These are phyloP conservation scores for Fomitopsis palustris DNA, from an alignment of 1,284 basidiomycete species.

Conservation along the genomic window DNA sequence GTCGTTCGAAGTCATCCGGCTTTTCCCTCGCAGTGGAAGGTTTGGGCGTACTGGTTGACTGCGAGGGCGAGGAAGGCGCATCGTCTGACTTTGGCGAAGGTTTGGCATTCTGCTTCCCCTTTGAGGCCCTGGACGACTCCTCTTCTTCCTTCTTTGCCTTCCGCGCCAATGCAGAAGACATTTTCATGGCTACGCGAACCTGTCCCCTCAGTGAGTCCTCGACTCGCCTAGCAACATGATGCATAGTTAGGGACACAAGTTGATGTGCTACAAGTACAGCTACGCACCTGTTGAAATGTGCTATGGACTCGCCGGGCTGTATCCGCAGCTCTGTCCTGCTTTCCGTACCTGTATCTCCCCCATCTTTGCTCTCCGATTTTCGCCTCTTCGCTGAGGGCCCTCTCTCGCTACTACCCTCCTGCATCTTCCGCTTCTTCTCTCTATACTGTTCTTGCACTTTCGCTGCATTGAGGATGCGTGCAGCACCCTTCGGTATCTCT, in stretches of 20 bases:
- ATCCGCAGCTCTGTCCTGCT: slow-evolving; percentile 39
- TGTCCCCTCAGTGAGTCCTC: slow-evolving; percentile 65
- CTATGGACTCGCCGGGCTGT: slow-evolving; percentile 63
- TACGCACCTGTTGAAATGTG: slow-evolving; percentile 69
- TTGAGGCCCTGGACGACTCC: slow-evolving; percentile 13
- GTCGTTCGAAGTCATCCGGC: slow-evolving; percentile 52
- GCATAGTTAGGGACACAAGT: neutral
- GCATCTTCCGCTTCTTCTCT: slow-evolving; percentile 40
- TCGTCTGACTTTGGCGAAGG: neutral
- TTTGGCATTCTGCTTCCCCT: slow-evolving; percentile 19
- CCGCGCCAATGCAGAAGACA: slow-evolving; percentile 49
- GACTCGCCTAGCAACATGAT: slow-evolving; percentile 47
- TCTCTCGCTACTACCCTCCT: slow-evolving; percentile 30
- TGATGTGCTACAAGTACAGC: slow-evolving; percentile 1
- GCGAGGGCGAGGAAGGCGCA: neutral
- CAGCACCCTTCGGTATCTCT: slow-evolving; percentile 61
- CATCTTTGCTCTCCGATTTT: slow-evolving; percentile 14
- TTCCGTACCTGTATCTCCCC: slow-evolving; percentile 2
- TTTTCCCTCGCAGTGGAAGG: slow-evolving; percentile 13
- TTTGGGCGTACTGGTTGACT: slow-evolving; percentile 7
- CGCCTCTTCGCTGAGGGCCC: slow-evolving; percentile 20
- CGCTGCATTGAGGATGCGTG: slow-evolving; percentile 60
- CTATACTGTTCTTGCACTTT: slow-evolving; percentile 52
- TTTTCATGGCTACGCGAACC: slow-evolving; percentile 56
- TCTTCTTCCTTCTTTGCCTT: slow-evolving; percentile 44